Evolutionary conservation across 2,329 filamentous ascomycete species (phyloP), one percentile per base, ranked within the genome.

Genomic region (Leptographium wingfieldii): DNA sequence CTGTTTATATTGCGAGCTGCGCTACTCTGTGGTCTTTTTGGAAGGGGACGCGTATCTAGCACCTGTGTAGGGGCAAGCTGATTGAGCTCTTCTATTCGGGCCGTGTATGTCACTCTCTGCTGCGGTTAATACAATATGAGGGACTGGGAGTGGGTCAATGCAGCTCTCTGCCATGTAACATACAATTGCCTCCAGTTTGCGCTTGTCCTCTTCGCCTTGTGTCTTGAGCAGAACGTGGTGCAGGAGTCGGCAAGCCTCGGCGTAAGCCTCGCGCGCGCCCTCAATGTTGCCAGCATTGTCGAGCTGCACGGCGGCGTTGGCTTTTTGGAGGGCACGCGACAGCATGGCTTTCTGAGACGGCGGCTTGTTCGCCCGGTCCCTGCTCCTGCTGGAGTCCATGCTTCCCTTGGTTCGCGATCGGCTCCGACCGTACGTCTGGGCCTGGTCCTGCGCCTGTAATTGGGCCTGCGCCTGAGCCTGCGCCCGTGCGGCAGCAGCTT

Each of bases 271-370:
- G 69, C 95, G 86, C 22, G 94, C 94, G 49, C 90, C 91, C 70
- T 92, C 89, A 64, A 94, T 92, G 69, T 97, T 96, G 68, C 94
- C 89, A 16, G 90, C 91, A 80, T 96, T 97, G 73, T 99, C 94
- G 49, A 99, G 81, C 65, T 96, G 82, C 31, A 99, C 94, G 27
- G 94, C 94, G 14, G 90, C 92, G 69, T 99, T 96, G 56, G 94
- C 94, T 74, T 96, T 96, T 70, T 95, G 88, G 59, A 99, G 76
- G 0, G 94, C 94, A 67, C 88, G 89, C n/a, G 92, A 96, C 43
- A 99, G 80, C 92, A 97, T 97, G 12, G 86, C 88, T 76, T 96
- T 97, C 71, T 97, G 88, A 1, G 88, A 90, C 16, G 83, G 82
- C n/a, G 74, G 74, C 63, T 78, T 78, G 56, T 59, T 64, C 22